phyloP scores from a whole-genome alignment of 495 filamentous ascomycete species.

The Hypomontagnella monticulosa region DNA sequence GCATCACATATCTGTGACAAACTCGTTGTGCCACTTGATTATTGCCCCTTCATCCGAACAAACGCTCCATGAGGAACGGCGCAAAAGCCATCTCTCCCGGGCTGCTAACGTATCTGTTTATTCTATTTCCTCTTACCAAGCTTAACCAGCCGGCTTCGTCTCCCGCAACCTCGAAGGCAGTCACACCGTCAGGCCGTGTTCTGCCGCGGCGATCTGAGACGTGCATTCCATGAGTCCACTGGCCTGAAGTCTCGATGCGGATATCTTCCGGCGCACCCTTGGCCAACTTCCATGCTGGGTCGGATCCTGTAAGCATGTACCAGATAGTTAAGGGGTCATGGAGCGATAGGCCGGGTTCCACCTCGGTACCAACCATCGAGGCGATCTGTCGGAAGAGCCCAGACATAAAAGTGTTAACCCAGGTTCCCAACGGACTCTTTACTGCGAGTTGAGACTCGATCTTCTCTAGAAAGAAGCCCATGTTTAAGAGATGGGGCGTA shows the following conservation, averaged over 20 bases:
- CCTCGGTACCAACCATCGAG: conserved; percentile 64
- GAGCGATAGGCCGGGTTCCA: conserved; percentile 69
- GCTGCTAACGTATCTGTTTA: conserved; percentile 71
- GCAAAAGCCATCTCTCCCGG: conserved; percentile 65
- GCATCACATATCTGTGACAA: conserved; percentile 39
- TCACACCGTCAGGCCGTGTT: conserved; percentile 67
- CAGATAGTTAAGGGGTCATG: conserved; percentile 92
- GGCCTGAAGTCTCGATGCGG: conserved; percentile 84
- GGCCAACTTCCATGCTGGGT: conserved; percentile 59
- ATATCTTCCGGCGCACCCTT: conserved; percentile 71
- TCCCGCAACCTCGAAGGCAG: conserved; percentile 57
- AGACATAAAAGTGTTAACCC: conserved; percentile 79
- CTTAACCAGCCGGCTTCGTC: conserved; percentile 83
- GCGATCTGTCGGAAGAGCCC: conserved; percentile 81
- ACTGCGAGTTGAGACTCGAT: conserved; percentile 58
- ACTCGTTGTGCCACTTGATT: conserved; percentile 10
- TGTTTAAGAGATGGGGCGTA: conserved; percentile 71
- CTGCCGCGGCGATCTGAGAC: conserved; percentile 77
- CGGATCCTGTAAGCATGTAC: conserved; percentile 74
- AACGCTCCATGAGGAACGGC: conserved; percentile 55
- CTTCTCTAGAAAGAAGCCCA: conserved; percentile 65
- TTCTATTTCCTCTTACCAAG: conserved; percentile 73
- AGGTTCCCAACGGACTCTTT: conserved; percentile 83
- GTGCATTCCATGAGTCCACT: conserved; percentile 95
- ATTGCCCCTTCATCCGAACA: conserved; percentile 52